Percentiles rank a stretch among this genome's conserved stretches.
phyloP scores from a whole-genome alignment of 2,329 filamentous ascomycete species.

The Emericellopsis atlantica region DNA sequence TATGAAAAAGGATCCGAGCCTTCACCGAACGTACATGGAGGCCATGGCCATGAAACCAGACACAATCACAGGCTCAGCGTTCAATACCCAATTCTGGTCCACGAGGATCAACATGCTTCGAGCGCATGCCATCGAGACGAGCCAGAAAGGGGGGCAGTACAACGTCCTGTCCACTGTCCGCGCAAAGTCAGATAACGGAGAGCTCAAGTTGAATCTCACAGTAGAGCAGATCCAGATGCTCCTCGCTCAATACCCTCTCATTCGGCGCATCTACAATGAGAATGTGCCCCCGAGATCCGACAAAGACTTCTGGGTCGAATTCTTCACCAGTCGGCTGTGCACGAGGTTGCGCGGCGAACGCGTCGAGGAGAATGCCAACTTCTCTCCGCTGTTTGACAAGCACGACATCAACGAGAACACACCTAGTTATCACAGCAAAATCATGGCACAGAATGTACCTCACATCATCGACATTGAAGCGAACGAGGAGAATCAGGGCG shows the following conservation, averaged over 20 bases:
- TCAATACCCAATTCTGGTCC: conserved; percentile 91
- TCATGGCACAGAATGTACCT: conserved; percentile 57
- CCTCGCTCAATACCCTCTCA: conserved; percentile 82
- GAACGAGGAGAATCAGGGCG: conserved; percentile 90
- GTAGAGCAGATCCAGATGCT: conserved; percentile 84
- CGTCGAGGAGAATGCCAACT: conserved; percentile 62
- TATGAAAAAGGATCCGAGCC: conserved; percentile 62
- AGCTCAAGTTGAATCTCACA: conserved; percentile 65
- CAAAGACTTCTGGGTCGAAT: conserved; percentile 80
- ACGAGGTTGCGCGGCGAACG: conserved; percentile 89
- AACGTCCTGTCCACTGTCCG: conserved; percentile 90
- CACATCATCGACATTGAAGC: conserved; percentile 86
- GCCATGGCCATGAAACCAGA: conserved; percentile 74
- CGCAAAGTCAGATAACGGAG: conserved; percentile 35
- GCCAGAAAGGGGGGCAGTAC: conserved; percentile 79
- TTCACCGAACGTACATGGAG: conserved; percentile 81
- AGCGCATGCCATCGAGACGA: conserved; percentile 78
- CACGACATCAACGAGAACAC: conserved; percentile 67
- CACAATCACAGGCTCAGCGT: conserved; percentile 65
- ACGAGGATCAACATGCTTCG: conserved; percentile 75
- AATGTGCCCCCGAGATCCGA: conserved; percentile 75
- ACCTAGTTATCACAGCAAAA: conserved; percentile 34
- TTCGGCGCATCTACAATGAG: conserved; percentile 85
- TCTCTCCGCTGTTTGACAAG: conserved; percentile 71
- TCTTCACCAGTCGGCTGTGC: conserved; percentile 82